Base-by-base conservation (phyloP, 352 stramenopile species). In the Pythium rishiriense region DNA sequence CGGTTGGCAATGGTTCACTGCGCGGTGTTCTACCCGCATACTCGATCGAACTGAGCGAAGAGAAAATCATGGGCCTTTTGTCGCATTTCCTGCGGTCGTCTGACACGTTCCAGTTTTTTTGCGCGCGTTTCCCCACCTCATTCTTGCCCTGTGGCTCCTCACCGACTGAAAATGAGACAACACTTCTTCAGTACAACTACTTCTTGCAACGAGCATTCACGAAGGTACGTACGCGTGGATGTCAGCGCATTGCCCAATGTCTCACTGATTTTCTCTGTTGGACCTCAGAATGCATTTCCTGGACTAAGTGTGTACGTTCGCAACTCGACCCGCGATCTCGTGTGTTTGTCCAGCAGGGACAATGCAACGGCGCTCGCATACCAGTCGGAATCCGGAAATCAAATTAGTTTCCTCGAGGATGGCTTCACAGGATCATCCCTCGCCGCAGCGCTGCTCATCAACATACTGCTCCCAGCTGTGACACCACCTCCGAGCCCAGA, bases 51-150 rank as follows among this genome's bases (percentile, higher is more conserved):
- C 63, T 95, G 21, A 52, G 73, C n/a, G 71, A 84, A 33, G 24
- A 65, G 1, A 79, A 79, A 49, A 84, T 82, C 39, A 87, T 88
- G 70, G 70, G 74, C 4, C 69, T 85, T 45, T 60, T 92, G 39
- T 79, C 78, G 45, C 86, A 95, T 70, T 90, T 95, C 49, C 57
- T 95, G 15, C 72, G 78, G 29, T 77, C 83, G 5, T 69, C 75
- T 31, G 67, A 76, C 24, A 72, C 80, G 7, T 91, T 92, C 49
- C 79, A 87, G 37, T 95, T 93, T 71, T 88, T 93, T 50, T 93
- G 86, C 48, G 62, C 75, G 15, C 62, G 69, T 14, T 91, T 82
- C 46, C 83, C 86, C 7, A 72, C 78, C 33, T 70, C 76, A 1
- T 89, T 89, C 62, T 87, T 89, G 50, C 72, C 79, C 0, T 95